Evolutionary conservation across 2,329 filamentous ascomycete genomes (phyloP), one percentile per base, ranked within the genome.

Genomic region (Ophiostoma triangulosporum): DNA sequence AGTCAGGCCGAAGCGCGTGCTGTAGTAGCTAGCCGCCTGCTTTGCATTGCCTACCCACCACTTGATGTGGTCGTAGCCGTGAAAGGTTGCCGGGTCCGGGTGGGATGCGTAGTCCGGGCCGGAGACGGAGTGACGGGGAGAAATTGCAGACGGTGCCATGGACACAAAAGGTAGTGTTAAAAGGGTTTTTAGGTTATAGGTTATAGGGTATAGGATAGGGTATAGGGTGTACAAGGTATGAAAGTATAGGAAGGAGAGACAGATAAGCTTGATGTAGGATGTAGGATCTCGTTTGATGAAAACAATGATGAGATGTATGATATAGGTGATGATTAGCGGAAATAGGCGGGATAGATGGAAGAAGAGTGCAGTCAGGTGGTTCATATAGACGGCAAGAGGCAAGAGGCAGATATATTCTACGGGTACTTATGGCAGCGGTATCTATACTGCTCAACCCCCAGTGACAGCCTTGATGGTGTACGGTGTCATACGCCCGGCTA

Each of bases 31-130:
- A 36, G 90, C 90, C 3, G 89, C 88, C 73, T 96, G 90, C 71
- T 96, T 96, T 62, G 91, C 90, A 66, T 97, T 97, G 65, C 90
- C 89, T 29, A 96, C 91, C 73, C 88, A 95, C 90, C 90, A 96
- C 61, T 88, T 90, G 54, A 95, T 80, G 69, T 95, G 87, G 70
- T 95, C 88, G 67, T 95, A 96, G 64, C 88, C 89, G 57, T 80
- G 79, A 72, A 95, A 90, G 65, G 75, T 77, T 62, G 67, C 68
- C 57, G 40, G 51, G 27, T 24, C 54, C 2, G 43, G 17, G 49
- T 38, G 32, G 27, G 50, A 22, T 4, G 46, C n/a, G n/a, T 31
- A 22, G n/a, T 38, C 33, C 15, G 17, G 24, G 17, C 12, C 35
- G 27, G 49, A n/a, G 29, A 35, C 17, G 12, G 32, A 31, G 22